These are phyloP conservation scores for Globisporangium heterothallicum DNA, from an alignment of 352 stramenopile species.

Conservation along the genomic window DNA sequence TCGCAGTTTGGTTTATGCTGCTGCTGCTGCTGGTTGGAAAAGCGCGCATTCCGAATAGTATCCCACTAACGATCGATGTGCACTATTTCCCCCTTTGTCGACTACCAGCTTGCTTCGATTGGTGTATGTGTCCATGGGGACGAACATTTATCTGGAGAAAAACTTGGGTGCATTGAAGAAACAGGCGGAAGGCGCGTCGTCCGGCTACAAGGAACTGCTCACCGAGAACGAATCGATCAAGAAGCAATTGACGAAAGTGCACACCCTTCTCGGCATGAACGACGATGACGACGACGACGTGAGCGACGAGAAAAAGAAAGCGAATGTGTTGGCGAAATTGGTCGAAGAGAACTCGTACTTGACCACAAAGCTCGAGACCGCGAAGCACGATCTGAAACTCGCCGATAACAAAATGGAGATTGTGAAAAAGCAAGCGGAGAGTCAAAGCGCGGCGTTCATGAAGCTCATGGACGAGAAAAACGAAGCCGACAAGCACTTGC, in stretches of 20 bases:
- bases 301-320: conserved; percentile 36
- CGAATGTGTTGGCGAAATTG: conserved; percentile 43
- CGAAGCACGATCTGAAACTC: conserved; percentile 34
- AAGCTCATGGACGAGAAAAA: conserved; percentile 80
- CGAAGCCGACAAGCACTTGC: conserved; percentile 43
- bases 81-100: neutral
- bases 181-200: conserved; percentile 59
- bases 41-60: too few relatives aligned
- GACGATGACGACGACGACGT: conserved; percentile 16
- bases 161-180: conserved; percentile 70
- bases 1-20: neutral
- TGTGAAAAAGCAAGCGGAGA: conserved; percentile 76
- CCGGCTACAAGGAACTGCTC: conserved; percentile 61
- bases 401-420: conserved; percentile 39
- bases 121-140: conserved; percentile 65
- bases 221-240: conserved; percentile 66
- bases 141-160: conserved; percentile 68
- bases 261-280: conserved; percentile 29
- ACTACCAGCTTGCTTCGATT: conserved; percentile 47
- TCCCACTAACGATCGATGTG: too few relatives aligned
- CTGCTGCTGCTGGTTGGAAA: too few relatives aligned
- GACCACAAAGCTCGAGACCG: conserved; percentile 29
- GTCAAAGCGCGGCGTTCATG: conserved; percentile 73
- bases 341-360: conserved; percentile 61
- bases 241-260: conserved; percentile 64